phyloP scores from a whole-genome alignment of 2,329 filamentous ascomycete species.

The Triangularia setosa region DNA sequence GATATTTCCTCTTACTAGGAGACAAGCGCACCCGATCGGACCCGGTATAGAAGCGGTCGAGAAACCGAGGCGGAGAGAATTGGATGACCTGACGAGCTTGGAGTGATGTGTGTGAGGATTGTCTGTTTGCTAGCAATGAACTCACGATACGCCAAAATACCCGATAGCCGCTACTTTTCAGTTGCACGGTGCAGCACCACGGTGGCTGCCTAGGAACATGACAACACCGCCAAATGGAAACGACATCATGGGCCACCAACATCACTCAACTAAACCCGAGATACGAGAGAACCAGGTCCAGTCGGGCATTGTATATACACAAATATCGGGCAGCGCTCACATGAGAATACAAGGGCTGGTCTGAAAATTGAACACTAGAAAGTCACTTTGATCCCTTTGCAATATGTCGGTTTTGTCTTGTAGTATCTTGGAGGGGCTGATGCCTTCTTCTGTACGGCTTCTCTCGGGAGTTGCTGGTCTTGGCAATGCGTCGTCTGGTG shows the following conservation, averaged over 20 bases:
- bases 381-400: neutral
- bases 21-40: conserved; percentile 64
- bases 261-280: neutral
- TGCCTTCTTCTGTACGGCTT: neutral
- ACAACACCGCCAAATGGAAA: neutral
- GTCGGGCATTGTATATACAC: neutral
- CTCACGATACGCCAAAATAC: neutral
- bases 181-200: neutral
- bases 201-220: neutral
- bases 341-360: neutral
- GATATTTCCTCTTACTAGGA: conserved; percentile 57
- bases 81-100: conserved; percentile 65
- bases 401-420: neutral
- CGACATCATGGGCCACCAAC: neutral
- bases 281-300: neutral
- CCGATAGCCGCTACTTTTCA: neutral
- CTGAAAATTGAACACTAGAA: neutral
- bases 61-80: conserved; percentile 55
- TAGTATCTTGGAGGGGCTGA: neutral
- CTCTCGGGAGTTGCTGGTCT: neutral
- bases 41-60: conserved; percentile 74
- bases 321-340: neutral
- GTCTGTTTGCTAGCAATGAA: neutral
- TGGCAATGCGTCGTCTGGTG: neutral
- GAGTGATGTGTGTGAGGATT: conserved; percentile 47